These are phyloP conservation scores for Blastobotrys petasosporus DNA, from an alignment of 1,139 yeast genomes.

Conservation along the genomic window DNA sequence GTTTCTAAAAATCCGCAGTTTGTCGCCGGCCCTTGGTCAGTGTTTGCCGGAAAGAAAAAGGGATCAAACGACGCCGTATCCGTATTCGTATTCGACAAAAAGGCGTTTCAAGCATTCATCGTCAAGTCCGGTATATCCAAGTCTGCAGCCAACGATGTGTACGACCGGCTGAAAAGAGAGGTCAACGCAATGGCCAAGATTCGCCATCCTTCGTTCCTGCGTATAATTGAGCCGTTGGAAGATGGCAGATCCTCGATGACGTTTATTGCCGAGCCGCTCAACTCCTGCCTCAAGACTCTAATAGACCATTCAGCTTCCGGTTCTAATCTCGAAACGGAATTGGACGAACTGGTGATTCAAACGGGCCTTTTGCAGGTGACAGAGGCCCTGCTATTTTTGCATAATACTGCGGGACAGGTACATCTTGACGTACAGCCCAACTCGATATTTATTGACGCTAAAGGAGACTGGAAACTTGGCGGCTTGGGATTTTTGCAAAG, in stretches of 20 bases:
- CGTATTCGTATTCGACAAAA: constrained; percentile 83
- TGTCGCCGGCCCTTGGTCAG: constrained; percentile 76
- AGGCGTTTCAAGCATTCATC: constrained; percentile 57
- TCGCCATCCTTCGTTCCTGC: constrained; percentile 81
- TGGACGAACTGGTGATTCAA: constrained; percentile 69
- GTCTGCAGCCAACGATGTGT: constrained; percentile 38
- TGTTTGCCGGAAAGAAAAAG: constrained; percentile 75
- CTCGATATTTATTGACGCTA: constrained; percentile 68
- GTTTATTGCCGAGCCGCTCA: constrained; percentile 75
- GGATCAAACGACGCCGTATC: constrained; percentile 47
- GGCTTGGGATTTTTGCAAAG: constrained; percentile 59
- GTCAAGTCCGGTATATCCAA: constrained; percentile 44
- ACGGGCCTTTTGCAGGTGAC: constrained; percentile 78
- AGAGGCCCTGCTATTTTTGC: constrained; percentile 76
- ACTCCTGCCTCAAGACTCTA: constrained; percentile 52
- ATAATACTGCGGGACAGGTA: constrained; percentile 64
- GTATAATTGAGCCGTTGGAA: constrained; percentile 80
- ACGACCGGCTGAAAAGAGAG: constrained; percentile 47
- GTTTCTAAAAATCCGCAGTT: constrained; percentile 72
- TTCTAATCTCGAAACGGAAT: constrained; percentile 31
- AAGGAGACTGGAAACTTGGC: constrained; percentile 90
- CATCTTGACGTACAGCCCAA: constrained; percentile 78
- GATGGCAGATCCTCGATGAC: constrained; percentile 71
- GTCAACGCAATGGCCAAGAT: constrained; percentile 69
- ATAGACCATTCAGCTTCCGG: constrained; percentile 27